Evolutionary conservation across 176 grass and related monocot species (phyloP), one percentile per base, ranked within the genome.

Genomic region (Phragmites australis): DNA sequence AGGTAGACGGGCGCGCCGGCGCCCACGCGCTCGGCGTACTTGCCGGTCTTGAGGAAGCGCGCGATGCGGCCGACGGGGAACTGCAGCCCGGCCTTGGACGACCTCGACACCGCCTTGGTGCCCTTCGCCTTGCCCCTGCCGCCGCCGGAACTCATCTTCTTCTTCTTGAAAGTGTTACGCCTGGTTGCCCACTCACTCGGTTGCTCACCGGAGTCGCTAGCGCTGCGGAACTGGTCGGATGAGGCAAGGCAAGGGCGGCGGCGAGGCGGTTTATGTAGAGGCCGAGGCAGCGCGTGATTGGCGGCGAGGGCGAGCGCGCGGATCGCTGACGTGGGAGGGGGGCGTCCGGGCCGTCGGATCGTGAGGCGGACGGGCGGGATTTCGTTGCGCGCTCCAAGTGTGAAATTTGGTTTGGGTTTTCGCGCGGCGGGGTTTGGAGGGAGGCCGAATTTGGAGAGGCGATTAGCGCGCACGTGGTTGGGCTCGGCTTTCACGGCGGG

Each of bases 31-130:
- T 91, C 68, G n/a, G 92, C 86, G 80, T 94, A 94, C 84, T 94
- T 94, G 62, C 92, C 89, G n/a, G 78, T 58, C 81, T 94, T 94
- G 72, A 94, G 92, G 81, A 82, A 91, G 53, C 92, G 74, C 14
- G 83, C 92, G 27, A 94, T 84, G 59, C 89, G 89, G 67, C 89
- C 92, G 39, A 94, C 89, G 84, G 92, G 92, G 68, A 94, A 94
- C 92, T 91, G 89, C 18, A 94, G 87, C 0, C 92, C 92, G 12
- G 92, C 92, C 77, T 94, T 94, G 54, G 84, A 44, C 2, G 89
- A 90, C 81, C 89, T 75, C 68, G 89, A 58, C 46, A 81, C 70
- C 9, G 76, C 1, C 84, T 90, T 90, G 62, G 84, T 26, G 2
- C 59, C 80, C 89, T 87, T 87, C 4, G 84, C 29, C 84, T 44